Percentiles rank a stretch among this genome's conserved stretches.
Evolutionary conservation across 306 rosid species (phyloP).

Genomic region (Fragaria iinumae): DNA sequence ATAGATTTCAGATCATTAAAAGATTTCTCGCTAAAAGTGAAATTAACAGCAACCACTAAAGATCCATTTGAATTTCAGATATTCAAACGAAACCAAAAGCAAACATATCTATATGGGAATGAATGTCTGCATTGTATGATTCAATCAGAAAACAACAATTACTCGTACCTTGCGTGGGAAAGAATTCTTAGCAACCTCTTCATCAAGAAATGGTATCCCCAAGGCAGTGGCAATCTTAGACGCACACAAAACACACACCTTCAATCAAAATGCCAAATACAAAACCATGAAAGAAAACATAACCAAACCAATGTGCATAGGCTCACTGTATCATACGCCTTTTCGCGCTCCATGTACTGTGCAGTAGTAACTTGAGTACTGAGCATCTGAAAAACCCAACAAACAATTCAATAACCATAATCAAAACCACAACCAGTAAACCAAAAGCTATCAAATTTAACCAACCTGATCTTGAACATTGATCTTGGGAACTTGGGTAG

Average conservation of each 20-base stretch:
- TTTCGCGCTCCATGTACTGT: slow-evolving; percentile 81
- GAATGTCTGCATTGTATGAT: not conserved
- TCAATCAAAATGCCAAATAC: not conserved
- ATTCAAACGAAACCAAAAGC: not conserved
- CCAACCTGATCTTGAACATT: slow-evolving; percentile 85
- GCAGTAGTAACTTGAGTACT: slow-evolving; percentile 62
- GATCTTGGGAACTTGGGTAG: slow-evolving; percentile 60
- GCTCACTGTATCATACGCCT: slow-evolving; percentile 83
- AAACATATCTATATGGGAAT: not conserved
- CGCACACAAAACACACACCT: not conserved
- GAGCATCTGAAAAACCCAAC: slow-evolving; percentile 60
- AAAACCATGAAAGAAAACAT: not conserved
- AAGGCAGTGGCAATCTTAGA: slow-evolving; percentile 66
- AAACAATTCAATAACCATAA: slow-evolving; percentile 12
- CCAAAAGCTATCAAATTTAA: not conserved
- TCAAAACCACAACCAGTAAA: not conserved
- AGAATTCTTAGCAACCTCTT: slow-evolving; percentile 69
- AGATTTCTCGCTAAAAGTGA: not conserved
- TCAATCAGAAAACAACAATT: slow-evolving; percentile 13
- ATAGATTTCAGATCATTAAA: not conserved
- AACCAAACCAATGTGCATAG: slow-evolving; percentile 9
- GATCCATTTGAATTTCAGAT: not conserved
- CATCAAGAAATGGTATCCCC: slow-evolving; percentile 87
- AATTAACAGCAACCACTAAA: not conserved
- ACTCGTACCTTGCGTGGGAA: slow-evolving; percentile 78